A percentile compares a stretch with the other conserved stretches of the same genome.
Conservation (phyloP, 179 eudicot species). For the Beta macrorhiza region DNA sequence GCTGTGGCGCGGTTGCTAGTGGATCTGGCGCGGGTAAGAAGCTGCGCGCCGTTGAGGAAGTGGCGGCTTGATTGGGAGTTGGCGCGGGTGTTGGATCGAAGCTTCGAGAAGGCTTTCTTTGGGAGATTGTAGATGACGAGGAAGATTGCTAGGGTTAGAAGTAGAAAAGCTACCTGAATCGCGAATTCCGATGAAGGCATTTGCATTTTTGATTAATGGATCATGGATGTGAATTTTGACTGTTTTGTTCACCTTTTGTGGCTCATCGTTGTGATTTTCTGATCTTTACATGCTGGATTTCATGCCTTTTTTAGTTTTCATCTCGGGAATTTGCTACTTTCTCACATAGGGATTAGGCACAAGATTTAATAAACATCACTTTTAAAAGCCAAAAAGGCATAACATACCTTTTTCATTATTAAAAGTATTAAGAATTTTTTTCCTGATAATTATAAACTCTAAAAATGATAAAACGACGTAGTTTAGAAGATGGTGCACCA, state of each 20-base stretch:
- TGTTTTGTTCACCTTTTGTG: neutral
- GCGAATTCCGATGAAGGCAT: slow-evolving; percentile 20
- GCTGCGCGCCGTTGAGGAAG: slow-evolving; percentile 67
- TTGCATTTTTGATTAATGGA: slow-evolving; percentile 9
- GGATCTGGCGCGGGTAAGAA: slow-evolving; percentile 54
- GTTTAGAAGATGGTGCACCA: too few species aligned
- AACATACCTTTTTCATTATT: too few species aligned
- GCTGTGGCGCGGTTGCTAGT: slow-evolving; percentile 33
- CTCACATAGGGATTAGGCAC: too few species aligned
- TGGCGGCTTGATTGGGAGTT: slow-evolving; percentile 53
- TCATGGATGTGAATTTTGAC: too few species aligned
- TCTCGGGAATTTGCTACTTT: too few species aligned
- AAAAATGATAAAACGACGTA: too few species aligned
- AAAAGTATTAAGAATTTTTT: too few species aligned
- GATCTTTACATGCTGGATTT: neutral
- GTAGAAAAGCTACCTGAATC: slow-evolving; percentile 25
- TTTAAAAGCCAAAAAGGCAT: too few species aligned
- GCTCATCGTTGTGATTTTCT: neutral
- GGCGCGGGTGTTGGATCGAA: slow-evolving; percentile 33
- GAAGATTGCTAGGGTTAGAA: slow-evolving; percentile 41
- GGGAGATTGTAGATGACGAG: slow-evolving; percentile 52
- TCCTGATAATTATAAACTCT: too few species aligned
- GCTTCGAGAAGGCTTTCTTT: slow-evolving; percentile 39
- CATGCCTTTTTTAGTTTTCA: neutral
- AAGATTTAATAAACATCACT: too few species aligned